Evolutionary conservation across 495 filamentous ascomycete genomes (phyloP), one percentile per base, ranked within the genome.

Genomic region (Neurospora tetraspora): DNA sequence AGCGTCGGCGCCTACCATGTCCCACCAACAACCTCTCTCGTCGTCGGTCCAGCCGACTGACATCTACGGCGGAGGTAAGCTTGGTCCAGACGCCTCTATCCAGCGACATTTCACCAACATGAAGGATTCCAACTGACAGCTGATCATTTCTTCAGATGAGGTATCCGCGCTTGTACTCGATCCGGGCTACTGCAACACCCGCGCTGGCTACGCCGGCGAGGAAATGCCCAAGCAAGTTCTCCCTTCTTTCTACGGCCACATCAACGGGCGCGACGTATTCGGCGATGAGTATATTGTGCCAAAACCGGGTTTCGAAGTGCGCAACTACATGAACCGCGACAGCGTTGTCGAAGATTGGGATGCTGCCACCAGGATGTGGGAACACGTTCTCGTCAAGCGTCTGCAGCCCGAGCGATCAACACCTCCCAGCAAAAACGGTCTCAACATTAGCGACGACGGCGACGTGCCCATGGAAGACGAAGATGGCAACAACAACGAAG

Each of bases 321-420:
- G 89, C 79, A 98, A 98, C 80, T 93, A 95, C 73, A 94, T 97
- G 87, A 89, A 88, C 76, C 88, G 89, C 77, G 95, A 98, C 80
- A 94, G 94, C 74, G 88, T 92, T 38, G 96, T 98, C 69, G 93
- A 96, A 81, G 95, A 99, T 81, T 98, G 96, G 96, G 96, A 98
- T 73, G 90, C 90, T 71, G 96, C 94, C 31, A 89, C 92, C 70
- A 91, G 90, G 80, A 79, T 98, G 34, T 98, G 95, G 96, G 93
- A 97, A 79, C 75, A 83, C 73, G 75, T 82, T 77, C 78, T 94
- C 88, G 81, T 91, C 89, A 74, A 93, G 92, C 81, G 94, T 87
- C 76, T 96, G 88, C 76, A 89, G 89, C 78, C 88, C 91, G 75
- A 95, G 86, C 79, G 84, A 81, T 74, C 91, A 85, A 83, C 88